Evolutionary conservation across 352 stramenopile species (phyloP).

Genomic region (Globisporangium acanthophoron): DNA sequence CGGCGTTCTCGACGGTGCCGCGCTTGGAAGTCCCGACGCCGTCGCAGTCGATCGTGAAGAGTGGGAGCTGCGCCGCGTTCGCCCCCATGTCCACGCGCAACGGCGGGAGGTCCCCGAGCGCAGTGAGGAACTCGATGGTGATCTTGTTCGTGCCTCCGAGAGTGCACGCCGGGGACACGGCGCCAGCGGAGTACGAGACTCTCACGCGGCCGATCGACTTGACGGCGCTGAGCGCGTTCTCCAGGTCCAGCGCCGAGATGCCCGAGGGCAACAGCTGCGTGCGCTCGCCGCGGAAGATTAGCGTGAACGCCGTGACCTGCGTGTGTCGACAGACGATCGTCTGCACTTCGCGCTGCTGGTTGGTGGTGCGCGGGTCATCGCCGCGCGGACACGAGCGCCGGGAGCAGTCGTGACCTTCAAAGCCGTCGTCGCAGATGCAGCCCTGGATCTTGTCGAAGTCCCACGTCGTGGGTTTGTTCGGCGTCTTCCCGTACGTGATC

Average conservation of each 20-base stretch:
- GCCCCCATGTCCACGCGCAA: constrained; percentile 29
- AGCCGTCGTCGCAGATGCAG: constrained; percentile 85
- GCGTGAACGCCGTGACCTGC: constrained; percentile 36
- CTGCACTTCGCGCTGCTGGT: constrained; percentile 58
- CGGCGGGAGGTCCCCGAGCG: constrained; percentile 49
- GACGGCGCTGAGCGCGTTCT: constrained; percentile 37
- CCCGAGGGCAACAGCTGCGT: constrained; percentile 36
- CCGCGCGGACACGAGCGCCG: constrained; percentile 51
- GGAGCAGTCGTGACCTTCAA: constrained; percentile 79
- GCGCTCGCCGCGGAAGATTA: constrained; percentile 52
- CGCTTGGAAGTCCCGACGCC: constrained; percentile 40
- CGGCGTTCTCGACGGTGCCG: constrained; percentile 61
- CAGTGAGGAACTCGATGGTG: constrained; percentile 51
- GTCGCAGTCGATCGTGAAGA: constrained; percentile 54
- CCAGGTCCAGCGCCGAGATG: constrained; percentile 26
- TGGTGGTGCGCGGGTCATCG: constrained; percentile 62
- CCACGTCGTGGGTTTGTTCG: constrained; percentile 73
- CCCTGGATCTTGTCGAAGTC: constrained; percentile 87
- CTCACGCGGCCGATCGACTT: constrained; percentile 28
- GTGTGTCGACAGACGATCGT: constrained; percentile 47
- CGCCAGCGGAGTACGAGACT: constrained; percentile 50
- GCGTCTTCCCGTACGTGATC: constrained; percentile 58
- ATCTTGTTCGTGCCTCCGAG: constrained; percentile 43
- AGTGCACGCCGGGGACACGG: constrained; percentile 35
- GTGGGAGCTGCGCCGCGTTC: constrained; percentile 25